These are phyloP conservation scores for Tolypocladium inflatum DNA, from an alignment of 2,329 filamentous ascomycete species.

Conservation along the genomic window DNA sequence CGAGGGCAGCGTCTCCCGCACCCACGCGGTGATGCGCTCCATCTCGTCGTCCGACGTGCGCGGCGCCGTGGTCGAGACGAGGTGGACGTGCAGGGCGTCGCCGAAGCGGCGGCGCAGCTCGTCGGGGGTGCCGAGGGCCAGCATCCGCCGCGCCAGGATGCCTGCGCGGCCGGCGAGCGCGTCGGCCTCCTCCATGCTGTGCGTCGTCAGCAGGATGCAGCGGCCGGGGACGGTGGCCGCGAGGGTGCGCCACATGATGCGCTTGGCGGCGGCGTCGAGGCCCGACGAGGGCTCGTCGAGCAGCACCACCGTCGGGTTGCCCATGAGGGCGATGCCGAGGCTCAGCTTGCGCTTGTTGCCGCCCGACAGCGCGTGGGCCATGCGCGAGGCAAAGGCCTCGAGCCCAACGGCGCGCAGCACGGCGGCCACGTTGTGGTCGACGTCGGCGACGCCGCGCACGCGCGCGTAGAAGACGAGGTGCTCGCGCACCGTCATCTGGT, in stretches of 20 bases:
- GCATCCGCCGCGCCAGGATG: slow-evolving; percentile 78
- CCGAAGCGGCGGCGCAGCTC: slow-evolving; percentile 66
- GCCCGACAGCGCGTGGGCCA: slow-evolving; percentile 72
- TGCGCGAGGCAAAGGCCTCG: slow-evolving; percentile 57
- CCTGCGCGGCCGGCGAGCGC: slow-evolving; percentile 75
- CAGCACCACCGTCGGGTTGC: slow-evolving; percentile 77
- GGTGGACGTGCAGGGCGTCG: slow-evolving; percentile 69
- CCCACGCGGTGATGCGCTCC: slow-evolving; percentile 55
- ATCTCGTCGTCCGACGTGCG: slow-evolving; percentile 63
- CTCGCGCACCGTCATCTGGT: slow-evolving; percentile 81
- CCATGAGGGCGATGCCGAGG: slow-evolving; percentile 84
- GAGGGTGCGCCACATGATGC: slow-evolving; percentile 87
- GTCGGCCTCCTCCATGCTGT: slow-evolving; percentile 93
- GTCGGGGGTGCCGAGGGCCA: slow-evolving; percentile 71
- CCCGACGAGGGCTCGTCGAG: slow-evolving; percentile 85
- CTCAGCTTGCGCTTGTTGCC: slow-evolving; percentile 92
- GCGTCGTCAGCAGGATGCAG: slow-evolving; percentile 81
- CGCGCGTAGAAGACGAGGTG: slow-evolving; percentile 83
- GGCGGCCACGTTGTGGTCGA: slow-evolving; percentile 67
- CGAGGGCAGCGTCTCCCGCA: slow-evolving; percentile 47
- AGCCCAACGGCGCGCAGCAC: slow-evolving; percentile 78
- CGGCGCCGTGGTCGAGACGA: slow-evolving; percentile 67
- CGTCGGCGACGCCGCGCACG: slow-evolving; percentile 66
- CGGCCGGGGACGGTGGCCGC: slow-evolving; percentile 64
- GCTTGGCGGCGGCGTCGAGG: slow-evolving; percentile 83